These are phyloP conservation scores for Penicillium mononematosum DNA, from an alignment of 495 filamentous ascomycete species.

Conservation along the genomic window DNA sequence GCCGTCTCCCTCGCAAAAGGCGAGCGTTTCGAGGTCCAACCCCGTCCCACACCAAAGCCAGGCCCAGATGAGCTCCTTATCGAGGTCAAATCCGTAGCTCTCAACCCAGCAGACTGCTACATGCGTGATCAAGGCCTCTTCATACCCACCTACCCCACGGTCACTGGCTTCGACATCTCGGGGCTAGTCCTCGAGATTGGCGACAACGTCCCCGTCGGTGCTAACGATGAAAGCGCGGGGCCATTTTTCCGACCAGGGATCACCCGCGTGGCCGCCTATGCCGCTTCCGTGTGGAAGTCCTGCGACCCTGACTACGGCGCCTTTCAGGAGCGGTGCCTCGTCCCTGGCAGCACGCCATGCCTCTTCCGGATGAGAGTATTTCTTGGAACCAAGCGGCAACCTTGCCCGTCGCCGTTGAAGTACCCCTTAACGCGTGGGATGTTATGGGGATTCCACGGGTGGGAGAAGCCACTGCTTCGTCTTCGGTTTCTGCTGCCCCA, in stretches of 20 bases:
- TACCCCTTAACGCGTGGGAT: constrained; percentile 35
- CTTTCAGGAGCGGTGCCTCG: constrained; percentile 44
- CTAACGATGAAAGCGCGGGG: constrained; percentile 16
- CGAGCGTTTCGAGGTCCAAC: constrained; percentile 32
- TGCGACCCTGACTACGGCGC: constrained; percentile 45
- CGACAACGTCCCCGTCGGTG: constrained; percentile 33
- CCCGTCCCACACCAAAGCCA: constrained; percentile 40
- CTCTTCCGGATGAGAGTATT: constrained; percentile 37
- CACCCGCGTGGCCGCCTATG: constrained; percentile 45
- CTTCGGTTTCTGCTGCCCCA: background rate
- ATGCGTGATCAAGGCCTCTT: constrained; percentile 43
- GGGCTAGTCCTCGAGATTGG: constrained; percentile 46
- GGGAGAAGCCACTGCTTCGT: constrained; percentile 17
- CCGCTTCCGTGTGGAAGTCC: constrained; percentile 36
- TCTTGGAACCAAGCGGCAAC: constrained; percentile 46
- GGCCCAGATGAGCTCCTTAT: constrained; percentile 51
- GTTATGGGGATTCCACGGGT: constrained; percentile 27
- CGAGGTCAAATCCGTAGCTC: constrained; percentile 46
- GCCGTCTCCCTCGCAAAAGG: constrained; percentile 37
- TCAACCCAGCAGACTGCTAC: constrained; percentile 48
- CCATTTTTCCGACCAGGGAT: constrained; percentile 34
- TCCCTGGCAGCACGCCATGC: constrained; percentile 37
- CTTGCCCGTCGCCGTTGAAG: constrained; percentile 43
- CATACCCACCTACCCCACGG: constrained; percentile 42
- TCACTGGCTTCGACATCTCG: constrained; percentile 49